Evolutionary conservation across 306 rosid species (phyloP).

Genomic region (Carpinus viminea): DNA sequence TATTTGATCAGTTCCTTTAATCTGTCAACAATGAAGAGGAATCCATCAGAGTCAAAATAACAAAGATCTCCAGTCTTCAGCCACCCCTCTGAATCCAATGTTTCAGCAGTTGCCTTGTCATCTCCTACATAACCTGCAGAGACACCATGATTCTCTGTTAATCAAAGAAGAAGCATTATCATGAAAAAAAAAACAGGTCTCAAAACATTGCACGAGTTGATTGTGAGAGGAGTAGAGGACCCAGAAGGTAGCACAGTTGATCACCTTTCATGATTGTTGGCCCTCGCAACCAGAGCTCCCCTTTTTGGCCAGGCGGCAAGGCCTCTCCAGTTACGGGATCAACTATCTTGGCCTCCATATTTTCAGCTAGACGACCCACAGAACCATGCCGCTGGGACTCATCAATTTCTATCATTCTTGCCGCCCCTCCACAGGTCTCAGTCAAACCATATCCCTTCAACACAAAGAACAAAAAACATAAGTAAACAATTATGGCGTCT

Average conservation of each 20-base stretch:
- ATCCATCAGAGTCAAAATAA: slow-evolving; percentile 84
- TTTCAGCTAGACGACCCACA: slow-evolving; percentile 71
- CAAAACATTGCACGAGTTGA: background rate
- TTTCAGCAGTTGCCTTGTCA: slow-evolving; percentile 76
- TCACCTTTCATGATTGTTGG: slow-evolving; percentile 79
- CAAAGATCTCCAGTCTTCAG: slow-evolving; percentile 93
- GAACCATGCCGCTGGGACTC: slow-evolving; percentile 61
- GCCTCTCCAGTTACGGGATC: slow-evolving; percentile 67
- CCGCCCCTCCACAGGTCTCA: slow-evolving; percentile 61
- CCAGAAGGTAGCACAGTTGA: background rate
- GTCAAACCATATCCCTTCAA: slow-evolving; percentile 89
- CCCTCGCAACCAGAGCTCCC: slow-evolving; percentile 90
- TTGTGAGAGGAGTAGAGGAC: no score
- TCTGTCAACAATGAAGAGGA: slow-evolving; percentile 74
- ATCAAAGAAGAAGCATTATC: background rate
- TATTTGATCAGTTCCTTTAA: slow-evolving; percentile 92
- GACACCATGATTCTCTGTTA: background rate
- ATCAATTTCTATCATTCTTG: slow-evolving; percentile 56
- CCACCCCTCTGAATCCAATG: slow-evolving; percentile 89
- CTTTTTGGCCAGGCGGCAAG: slow-evolving; percentile 64
- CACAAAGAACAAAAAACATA: background rate
- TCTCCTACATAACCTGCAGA: slow-evolving; percentile 78
- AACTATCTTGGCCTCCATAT: slow-evolving; percentile 81
- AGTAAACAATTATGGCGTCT: no score
- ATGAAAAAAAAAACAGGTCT: background rate